Conservation (phyloP, 2,329 filamentous ascomycete species). For the Chaetomium globosum region DNA sequence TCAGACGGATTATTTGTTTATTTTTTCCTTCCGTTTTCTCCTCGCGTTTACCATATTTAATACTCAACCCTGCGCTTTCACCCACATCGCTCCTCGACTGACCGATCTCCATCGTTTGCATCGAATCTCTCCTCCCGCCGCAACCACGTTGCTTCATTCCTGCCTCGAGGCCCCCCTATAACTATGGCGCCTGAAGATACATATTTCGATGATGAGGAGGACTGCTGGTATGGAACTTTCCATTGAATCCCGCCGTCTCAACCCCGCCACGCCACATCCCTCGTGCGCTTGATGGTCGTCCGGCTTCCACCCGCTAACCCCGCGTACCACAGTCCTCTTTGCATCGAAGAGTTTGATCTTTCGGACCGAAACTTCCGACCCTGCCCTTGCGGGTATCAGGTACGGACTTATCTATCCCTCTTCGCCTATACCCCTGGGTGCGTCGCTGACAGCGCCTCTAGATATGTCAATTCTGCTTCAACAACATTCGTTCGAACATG, state of each 20-base stretch:
- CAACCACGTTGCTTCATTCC: slow-evolving; percentile 22
- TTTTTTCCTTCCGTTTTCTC: slow-evolving; percentile 17
- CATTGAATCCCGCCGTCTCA: neutral
- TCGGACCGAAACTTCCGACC: slow-evolving; percentile 96
- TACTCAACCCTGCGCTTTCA: slow-evolving; percentile 19
- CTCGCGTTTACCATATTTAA: slow-evolving; percentile 23
- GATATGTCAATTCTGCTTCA: slow-evolving; percentile 99
- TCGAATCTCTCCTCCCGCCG: slow-evolving; percentile 1
- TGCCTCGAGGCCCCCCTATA: neutral
- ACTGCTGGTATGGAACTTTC: slow-evolving; percentile 60
- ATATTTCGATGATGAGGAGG: slow-evolving; percentile 72
- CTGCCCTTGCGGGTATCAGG: slow-evolving; percentile 97
- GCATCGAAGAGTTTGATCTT: slow-evolving; percentile 98
- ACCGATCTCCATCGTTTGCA: neutral
- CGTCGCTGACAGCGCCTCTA: slow-evolving; percentile 44
- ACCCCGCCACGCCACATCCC: neutral
- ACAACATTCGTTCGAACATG: slow-evolving; percentile 98
- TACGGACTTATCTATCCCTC: slow-evolving; percentile 48
- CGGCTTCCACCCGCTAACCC: slow-evolving; percentile 31
- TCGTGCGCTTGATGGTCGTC: neutral
- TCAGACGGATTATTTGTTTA: slow-evolving; percentile 23
- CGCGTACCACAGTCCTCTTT: slow-evolving; percentile 73
- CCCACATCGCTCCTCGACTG: neutral
- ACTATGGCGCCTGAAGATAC: slow-evolving; percentile 69
- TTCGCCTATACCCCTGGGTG: neutral